Percentiles rank a stretch among this genome's conserved stretches.
Evolutionary conservation across 208 protist species (phyloP).

Genomic region (Crithidia expoeki): DNA sequence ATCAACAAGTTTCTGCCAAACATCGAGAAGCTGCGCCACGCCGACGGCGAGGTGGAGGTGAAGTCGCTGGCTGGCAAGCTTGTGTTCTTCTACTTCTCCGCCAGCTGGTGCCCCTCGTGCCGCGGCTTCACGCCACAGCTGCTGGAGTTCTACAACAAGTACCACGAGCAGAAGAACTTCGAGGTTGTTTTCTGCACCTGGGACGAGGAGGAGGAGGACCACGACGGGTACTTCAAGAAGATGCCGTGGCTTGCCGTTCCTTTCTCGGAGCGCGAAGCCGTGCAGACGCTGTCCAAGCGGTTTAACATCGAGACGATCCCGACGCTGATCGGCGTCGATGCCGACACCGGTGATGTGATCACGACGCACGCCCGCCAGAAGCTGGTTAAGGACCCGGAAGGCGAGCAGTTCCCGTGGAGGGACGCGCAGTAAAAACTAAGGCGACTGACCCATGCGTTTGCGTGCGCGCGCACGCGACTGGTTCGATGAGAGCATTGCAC

Average conservation of each 20-base stretch:
- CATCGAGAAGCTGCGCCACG: conserved; percentile 13
- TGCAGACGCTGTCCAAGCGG: conserved; percentile 49
- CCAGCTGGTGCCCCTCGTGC: conserved; percentile 95
- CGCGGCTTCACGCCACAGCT: conserved; percentile 91
- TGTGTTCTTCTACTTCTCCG: conserved; percentile 91
- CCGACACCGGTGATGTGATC: conserved; percentile 71
- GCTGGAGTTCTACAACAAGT: conserved; percentile 81
- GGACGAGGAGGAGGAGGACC: conserved; percentile 81
- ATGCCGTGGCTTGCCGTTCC: conserved; percentile 85
- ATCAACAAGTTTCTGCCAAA: conserved; percentile 14
- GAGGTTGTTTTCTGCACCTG: conserved; percentile 84
- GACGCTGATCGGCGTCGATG: conserved; percentile 74
- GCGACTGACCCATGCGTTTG: no score
- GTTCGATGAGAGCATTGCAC: neutral
- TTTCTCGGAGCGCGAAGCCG: conserved; percentile 47
- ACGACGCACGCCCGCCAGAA: conserved; percentile 55
- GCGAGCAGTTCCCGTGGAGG: conserved; percentile 68
- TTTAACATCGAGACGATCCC: conserved; percentile 80
- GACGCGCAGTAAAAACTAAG: conserved; percentile 16
- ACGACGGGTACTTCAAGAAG: conserved; percentile 72
- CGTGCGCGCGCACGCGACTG: no score
- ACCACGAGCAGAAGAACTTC: conserved; percentile 77
- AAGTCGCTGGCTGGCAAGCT: conserved; percentile 57
- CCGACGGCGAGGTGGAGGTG: conserved; percentile 9
- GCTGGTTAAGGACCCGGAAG: conserved; percentile 73